Evolutionary conservation across 2,329 filamentous ascomycete species (phyloP).

Genomic region (Zymoseptoria tritici): DNA sequence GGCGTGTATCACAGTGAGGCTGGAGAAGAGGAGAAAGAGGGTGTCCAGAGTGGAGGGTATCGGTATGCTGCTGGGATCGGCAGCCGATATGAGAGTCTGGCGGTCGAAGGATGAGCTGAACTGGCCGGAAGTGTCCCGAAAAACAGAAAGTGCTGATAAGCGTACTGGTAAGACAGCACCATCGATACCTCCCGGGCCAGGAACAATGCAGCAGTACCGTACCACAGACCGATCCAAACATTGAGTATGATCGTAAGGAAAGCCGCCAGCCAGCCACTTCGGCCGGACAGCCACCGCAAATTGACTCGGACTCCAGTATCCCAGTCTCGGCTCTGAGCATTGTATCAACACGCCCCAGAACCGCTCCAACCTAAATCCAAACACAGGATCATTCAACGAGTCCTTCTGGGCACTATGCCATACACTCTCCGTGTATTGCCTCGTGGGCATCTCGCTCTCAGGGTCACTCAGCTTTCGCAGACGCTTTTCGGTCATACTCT

Average conservation of each 20-base stretch:
- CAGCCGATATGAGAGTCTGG: constrained; percentile 36
- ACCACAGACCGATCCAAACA: background rate
- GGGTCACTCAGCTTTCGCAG: constrained; percentile 19
- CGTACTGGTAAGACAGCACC: too few relatives aligned
- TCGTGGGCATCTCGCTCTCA: constrained; percentile 13
- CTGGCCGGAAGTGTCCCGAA: background rate
- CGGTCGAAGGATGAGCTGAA: constrained; percentile 1
- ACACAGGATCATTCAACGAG: background rate
- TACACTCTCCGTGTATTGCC: background rate
- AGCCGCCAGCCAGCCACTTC: background rate
- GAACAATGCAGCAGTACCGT: background rate
- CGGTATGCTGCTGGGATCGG: constrained; percentile 33
- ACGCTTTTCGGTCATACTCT: constrained; percentile 31
- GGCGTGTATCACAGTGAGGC: background rate
- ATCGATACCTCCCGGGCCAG: background rate
- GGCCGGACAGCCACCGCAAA: background rate
- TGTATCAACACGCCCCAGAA: background rate
- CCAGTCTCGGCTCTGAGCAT: background rate
- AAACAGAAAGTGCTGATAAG: too few relatives aligned
- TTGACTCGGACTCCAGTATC: background rate
- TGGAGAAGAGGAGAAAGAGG: constrained; percentile 19
- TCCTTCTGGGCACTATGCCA: background rate
- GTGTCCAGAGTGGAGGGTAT: constrained; percentile 17
- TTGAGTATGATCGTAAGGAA: background rate
- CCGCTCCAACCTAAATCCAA: background rate